Percentiles rank a stretch among this genome's conserved stretches.
Evolutionary conservation across 495 filamentous ascomycete genomes (phyloP).

Genomic region (Aspergillus diversus): DNA sequence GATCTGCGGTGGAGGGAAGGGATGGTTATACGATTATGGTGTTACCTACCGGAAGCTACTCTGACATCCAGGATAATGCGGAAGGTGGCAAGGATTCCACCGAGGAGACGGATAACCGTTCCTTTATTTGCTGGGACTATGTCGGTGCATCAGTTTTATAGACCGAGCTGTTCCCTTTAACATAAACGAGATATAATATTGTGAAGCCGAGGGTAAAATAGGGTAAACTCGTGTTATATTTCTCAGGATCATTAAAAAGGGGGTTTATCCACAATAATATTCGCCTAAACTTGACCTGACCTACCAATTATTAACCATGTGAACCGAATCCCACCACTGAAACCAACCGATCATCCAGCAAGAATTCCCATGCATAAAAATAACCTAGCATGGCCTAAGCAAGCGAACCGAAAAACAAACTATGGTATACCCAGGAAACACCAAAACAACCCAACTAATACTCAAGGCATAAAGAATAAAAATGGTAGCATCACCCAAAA

Average conservation of each 20-base stretch:
- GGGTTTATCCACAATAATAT: conserved; percentile 3
- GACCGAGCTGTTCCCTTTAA: neutral
- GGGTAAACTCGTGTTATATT: neutral
- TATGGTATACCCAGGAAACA: conserved; percentile 8
- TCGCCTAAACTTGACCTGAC: neutral
- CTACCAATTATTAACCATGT: conserved; percentile 4
- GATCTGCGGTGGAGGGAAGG: conserved; percentile 42
- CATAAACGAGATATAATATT: too few relatives aligned
- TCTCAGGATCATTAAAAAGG: neutral
- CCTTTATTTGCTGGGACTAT: conserved; percentile 44
- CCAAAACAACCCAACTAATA: conserved; percentile 14
- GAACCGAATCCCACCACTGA: neutral
- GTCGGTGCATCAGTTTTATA: conserved; percentile 38
- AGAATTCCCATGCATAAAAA: neutral
- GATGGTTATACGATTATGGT: conserved; percentile 51
- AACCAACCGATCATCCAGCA: neutral
- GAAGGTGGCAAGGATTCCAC: neutral
- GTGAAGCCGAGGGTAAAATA: too few relatives aligned
- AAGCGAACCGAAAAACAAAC: neutral
- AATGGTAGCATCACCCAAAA: conserved; percentile 31
- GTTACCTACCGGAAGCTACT: conserved; percentile 18
- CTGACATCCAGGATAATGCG: neutral
- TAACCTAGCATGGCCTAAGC: neutral
- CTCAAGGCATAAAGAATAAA: conserved; percentile 21
- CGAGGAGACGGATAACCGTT: conserved; percentile 7